Base-by-base conservation (phyloP, 1,139 yeast genomes). In the Pichia sp. region DNA sequence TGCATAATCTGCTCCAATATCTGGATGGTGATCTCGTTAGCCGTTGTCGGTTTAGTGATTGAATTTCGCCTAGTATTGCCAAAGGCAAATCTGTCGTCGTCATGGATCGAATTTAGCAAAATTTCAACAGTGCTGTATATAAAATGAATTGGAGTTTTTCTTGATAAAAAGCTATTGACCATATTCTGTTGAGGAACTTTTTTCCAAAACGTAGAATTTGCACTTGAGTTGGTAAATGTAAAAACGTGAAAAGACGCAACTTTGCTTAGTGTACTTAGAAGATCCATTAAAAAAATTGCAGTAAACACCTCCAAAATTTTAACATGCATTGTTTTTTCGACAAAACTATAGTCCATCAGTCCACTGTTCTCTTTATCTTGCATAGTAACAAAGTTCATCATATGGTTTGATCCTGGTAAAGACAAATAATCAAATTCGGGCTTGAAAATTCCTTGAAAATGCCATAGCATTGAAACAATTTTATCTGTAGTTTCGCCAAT, bases 211-310 rank as follows among this genome's bases (percentile, higher is more conserved):
- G 53, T 50, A 6, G 34, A 41, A 15, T 47, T 32, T 5, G 57
- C 52, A 36, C 53, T 46, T 13, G 58, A 54, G 36, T 43, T 45
- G 8, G n/a, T n/a, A 16, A 51, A 55, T 31, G 50, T 46, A 16
- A 56, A 53, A n/a, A 54, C 54, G 47, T 60, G 53, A 50, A 58
- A 61, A 2, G 61, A 51, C 8, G 69, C 54, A 23, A 68, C 55
- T 59, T 68, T 61, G 57, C 66, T 51, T 56, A 71, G 40, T 0
- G 70, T 63, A 59, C 85, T 89, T 31, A 85, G 62, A 2, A 81
- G 71, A 64, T 85, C 90, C 67, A 81, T 72, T 7, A 81, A 73
- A 62, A 77, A 78, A 1, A 79, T 63, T 4, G 82, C 68, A 1
- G 75, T 71, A 55, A 81, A 74, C 45, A 77, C 77, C 59, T 82